Conservation (phyloP, 2,329 filamentous ascomycete genomes). For the Rhynchosporium graminicola region DNA sequence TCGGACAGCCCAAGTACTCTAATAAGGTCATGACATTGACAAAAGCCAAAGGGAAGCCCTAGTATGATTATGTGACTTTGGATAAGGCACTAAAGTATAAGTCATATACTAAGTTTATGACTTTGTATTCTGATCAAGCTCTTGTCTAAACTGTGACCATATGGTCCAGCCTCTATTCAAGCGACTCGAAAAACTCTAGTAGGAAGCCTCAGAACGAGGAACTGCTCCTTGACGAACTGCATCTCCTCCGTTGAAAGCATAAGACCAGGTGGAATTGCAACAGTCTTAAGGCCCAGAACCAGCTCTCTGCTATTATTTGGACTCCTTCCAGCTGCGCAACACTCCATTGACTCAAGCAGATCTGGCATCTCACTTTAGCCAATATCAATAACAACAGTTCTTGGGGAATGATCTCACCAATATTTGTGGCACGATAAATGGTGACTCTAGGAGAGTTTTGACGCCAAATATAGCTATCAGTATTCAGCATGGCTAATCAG, state of each 20-base stretch:
- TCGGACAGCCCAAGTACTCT: too few species aligned
- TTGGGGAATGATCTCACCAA: neutral
- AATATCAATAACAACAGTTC: neutral
- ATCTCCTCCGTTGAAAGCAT: constrained; percentile 16
- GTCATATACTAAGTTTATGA: neutral
- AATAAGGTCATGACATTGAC: too few species aligned
- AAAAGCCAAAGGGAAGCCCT: too few species aligned
- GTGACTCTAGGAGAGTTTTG: constrained; percentile 4
- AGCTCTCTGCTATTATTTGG: constrained; percentile 5
- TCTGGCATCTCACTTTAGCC: constrained; percentile 4
- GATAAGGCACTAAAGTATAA: too few species aligned
- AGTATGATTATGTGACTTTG: too few species aligned
- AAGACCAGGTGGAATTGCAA: constrained; percentile 18
- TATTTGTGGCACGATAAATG: constrained; percentile 12
- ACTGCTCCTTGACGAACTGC: constrained; percentile 18
- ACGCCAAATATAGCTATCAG: constrained; percentile 11
- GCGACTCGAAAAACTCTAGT: neutral
- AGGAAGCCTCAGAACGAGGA: constrained; percentile 15
- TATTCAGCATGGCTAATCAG: neutral
- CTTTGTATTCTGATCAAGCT: neutral
- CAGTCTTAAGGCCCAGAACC: constrained; percentile 18
- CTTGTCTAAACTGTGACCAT: too few species aligned
- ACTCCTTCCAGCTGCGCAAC: constrained; percentile 6
- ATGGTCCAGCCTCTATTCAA: too few species aligned
- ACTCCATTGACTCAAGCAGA: constrained; percentile 25